A percentile compares a stretch with the other conserved stretches of the same genome.
Evolutionary conservation across 2,329 filamentous ascomycete genomes (phyloP).

Genomic region (Penicillium sp.): DNA sequence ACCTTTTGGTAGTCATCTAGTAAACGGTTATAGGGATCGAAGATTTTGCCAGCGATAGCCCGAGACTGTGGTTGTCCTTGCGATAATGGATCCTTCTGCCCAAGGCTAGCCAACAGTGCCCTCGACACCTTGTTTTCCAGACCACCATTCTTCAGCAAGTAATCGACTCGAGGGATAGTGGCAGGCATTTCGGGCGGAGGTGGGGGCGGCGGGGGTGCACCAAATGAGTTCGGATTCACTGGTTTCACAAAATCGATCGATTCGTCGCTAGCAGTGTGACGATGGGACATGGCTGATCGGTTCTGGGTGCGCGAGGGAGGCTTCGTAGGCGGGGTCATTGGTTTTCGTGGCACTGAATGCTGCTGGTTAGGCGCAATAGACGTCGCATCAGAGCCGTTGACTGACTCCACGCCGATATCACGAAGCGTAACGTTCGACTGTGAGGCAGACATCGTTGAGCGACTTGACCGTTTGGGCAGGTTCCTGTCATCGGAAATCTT

Average conservation of each 20-base stretch:
- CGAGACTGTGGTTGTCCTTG: slow-evolving; percentile 61
- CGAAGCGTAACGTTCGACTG: slow-evolving; percentile 37
- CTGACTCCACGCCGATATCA: slow-evolving; percentile 33
- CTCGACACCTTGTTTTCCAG: slow-evolving; percentile 69
- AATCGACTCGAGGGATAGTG: slow-evolving; percentile 81
- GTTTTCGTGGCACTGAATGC: slow-evolving; percentile 27
- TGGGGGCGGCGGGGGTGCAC: slow-evolving; percentile 66
- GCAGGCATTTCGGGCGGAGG: slow-evolving; percentile 65
- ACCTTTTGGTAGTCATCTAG: slow-evolving; percentile 84
- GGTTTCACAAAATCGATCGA: slow-evolving; percentile 34
- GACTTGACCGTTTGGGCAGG: slow-evolving; percentile 33
- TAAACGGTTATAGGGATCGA: slow-evolving; percentile 76
- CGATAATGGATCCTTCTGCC: slow-evolving; percentile 55
- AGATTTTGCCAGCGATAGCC: slow-evolving; percentile 68
- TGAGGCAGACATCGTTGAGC: slow-evolving; percentile 30
- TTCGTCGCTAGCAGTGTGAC: slow-evolving; percentile 35
- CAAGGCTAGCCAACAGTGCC: slow-evolving; percentile 58
- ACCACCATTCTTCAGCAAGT: slow-evolving; percentile 85
- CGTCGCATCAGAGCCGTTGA: slow-evolving; percentile 45
- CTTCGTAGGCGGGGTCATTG: slow-evolving; percentile 29
- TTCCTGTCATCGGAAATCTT: slow-evolving; percentile 31
- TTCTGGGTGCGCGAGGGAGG: slow-evolving; percentile 35
- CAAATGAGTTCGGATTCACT: slow-evolving; percentile 29
- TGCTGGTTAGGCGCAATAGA: slow-evolving; percentile 45
- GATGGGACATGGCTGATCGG: slow-evolving; percentile 30